These are phyloP conservation scores for Leccinum truebloodii DNA, from an alignment of 768 basidiomycete species.

Conservation along the genomic window DNA sequence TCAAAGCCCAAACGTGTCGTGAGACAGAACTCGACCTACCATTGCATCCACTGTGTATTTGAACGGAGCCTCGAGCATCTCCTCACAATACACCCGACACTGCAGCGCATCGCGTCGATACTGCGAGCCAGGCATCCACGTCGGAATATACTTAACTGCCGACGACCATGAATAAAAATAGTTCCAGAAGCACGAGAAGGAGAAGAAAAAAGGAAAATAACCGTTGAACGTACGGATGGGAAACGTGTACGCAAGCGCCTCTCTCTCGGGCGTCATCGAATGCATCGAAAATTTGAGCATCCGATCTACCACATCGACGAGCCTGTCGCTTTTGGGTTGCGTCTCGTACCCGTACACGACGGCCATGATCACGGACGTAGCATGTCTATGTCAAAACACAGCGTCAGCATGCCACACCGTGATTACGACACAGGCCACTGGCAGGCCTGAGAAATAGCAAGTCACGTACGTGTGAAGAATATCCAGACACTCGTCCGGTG, in stretches of 20 bases:
- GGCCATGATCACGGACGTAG: slow-evolving; percentile 28
- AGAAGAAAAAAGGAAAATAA: not conserved
- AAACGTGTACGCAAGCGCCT: slow-evolving; percentile 1
- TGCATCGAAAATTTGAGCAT: not conserved
- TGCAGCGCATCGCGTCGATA: slow-evolving; percentile 6
- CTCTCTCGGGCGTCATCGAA: slow-evolving; percentile 7
- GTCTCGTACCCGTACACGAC: slow-evolving; percentile 13
- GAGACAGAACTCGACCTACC: not conserved
- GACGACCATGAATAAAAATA: not conserved
- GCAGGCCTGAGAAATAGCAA: not conserved
- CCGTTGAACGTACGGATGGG: not conserved
- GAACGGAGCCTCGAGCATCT: slow-evolving; percentile 13
- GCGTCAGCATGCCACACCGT: not conserved
- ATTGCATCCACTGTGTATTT: not conserved
- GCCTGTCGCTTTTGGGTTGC: not conserved
- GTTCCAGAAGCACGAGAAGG: not conserved
- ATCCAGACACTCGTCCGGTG: slow-evolving; percentile 1
- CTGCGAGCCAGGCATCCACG: slow-evolving; percentile 7
- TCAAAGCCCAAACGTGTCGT: not conserved
- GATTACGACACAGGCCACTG: not conserved
- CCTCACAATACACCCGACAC: slow-evolving; percentile 21
- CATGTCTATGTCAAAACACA: slow-evolving; percentile 3
- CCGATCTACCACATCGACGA: slow-evolving; percentile 1
- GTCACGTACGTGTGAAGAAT: slow-evolving; percentile 15
- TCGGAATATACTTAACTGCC: slow-evolving; percentile 10